Conservation (phyloP, 2,329 filamentous ascomycete genomes). For the Exophiala sp. region DNA sequence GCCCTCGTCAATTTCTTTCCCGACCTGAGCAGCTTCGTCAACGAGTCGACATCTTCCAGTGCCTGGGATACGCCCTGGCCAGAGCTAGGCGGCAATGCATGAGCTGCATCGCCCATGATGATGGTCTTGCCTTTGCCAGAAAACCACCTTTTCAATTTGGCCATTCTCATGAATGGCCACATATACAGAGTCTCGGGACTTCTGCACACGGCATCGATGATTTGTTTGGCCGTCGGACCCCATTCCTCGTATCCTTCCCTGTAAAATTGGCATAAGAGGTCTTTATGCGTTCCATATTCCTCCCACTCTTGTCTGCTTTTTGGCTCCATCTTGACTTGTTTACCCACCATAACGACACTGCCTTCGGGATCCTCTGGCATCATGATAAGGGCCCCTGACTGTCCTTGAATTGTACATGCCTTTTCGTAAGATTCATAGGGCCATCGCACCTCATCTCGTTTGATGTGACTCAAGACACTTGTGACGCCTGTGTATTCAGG, state of each 20-base stretch:
- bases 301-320: conserved; percentile 34
- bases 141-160: conserved; percentile 47
- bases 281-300: conserved; percentile 32
- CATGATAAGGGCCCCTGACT: conserved; percentile 37
- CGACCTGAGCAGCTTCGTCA: conserved; percentile 42
- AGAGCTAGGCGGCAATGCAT: conserved; percentile 52
- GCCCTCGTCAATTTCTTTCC: conserved; percentile 41
- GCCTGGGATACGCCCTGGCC: conserved; percentile 57
- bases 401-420: conserved; percentile 36
- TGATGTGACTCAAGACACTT: conserved; percentile 36
- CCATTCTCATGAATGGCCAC: conserved; percentile 51
- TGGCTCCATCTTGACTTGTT: conserved; percentile 33
- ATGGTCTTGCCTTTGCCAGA: conserved; percentile 50
- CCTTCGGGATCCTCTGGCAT: conserved; percentile 36
- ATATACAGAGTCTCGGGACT: conserved; percentile 30
- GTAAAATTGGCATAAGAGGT: conserved; percentile 20
- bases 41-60: conserved; percentile 51
- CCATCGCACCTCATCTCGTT: conserved; percentile 14
- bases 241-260: conserved; percentile 19
- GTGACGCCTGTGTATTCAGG: conserved; percentile 51
- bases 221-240: conserved; percentile 35
- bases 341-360: conserved; percentile 35
- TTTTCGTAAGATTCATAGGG: conserved; percentile 25
- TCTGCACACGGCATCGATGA: conserved; percentile 32
- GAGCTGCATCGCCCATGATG: conserved; percentile 56